Conservation (phyloP, 768 basidiomycete genomes). For the Dentipellis fragilis region DNA sequence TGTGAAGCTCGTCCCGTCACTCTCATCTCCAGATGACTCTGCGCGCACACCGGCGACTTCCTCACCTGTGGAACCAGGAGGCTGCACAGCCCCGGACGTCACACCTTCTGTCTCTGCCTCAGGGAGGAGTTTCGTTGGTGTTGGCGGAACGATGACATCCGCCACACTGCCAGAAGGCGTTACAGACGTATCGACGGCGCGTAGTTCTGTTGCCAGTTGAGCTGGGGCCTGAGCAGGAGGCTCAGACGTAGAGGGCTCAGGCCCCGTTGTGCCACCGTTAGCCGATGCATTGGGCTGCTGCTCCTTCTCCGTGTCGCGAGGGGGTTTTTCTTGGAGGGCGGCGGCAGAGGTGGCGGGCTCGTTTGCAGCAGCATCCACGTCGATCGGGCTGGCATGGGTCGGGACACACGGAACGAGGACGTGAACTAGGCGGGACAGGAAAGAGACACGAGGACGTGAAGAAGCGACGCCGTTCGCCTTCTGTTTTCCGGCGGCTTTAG, state of each 20-base stretch:
- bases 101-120: slow-evolving; percentile 77
- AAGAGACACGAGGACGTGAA: slow-evolving; percentile 35
- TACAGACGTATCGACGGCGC: slow-evolving; percentile 16
- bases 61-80: slow-evolving; percentile 72
- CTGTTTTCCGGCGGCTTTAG: slow-evolving; percentile 11
- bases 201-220: neutral
- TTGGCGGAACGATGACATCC: slow-evolving; percentile 36
- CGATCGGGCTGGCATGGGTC: slow-evolving; percentile 37
- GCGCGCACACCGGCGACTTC: slow-evolving; percentile 26
- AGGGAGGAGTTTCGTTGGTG: slow-evolving; percentile 43
- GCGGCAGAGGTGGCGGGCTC: slow-evolving; percentile 13
- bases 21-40: slow-evolving; percentile 36
- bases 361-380: slow-evolving; percentile 21
- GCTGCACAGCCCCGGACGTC: slow-evolving; percentile 85
- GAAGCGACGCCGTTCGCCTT: slow-evolving; percentile 20
- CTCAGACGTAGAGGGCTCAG: slow-evolving; percentile 7
- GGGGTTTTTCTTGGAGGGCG: slow-evolving; percentile 12
- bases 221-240: neutral
- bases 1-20: slow-evolving; percentile 56
- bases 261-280: neutral
- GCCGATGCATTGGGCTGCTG: neutral
- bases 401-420: slow-evolving; percentile 60
- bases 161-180: slow-evolving; percentile 19
- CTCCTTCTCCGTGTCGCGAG: neutral
- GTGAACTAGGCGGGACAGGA: slow-evolving; percentile 50